These are phyloP conservation scores for Colletotrichum higginsianum DNA, from an alignment of 2,329 filamentous ascomycete species.

Conservation along the genomic window DNA sequence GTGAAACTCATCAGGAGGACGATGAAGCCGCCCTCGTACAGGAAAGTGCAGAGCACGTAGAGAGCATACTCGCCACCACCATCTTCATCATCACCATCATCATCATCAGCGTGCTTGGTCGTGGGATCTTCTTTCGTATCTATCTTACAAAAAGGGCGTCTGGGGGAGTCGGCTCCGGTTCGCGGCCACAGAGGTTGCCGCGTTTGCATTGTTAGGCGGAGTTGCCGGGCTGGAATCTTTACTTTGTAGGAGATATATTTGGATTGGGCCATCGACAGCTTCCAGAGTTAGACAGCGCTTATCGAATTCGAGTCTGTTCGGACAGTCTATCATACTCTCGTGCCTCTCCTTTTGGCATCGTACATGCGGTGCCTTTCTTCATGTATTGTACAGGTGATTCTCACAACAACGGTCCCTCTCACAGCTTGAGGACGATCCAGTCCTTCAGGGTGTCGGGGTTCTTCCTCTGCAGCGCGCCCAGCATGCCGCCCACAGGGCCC, in stretches of 20 bases:
- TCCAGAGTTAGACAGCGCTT: slow-evolving; percentile 43
- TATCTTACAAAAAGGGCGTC: slow-evolving; percentile 24
- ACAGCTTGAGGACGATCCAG: slow-evolving; percentile 67
- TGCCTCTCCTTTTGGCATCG: background rate
- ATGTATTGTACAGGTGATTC: background rate
- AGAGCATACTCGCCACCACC: background rate
- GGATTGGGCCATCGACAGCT: slow-evolving; percentile 15
- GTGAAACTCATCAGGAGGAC: slow-evolving; percentile 88
- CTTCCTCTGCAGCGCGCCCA: slow-evolving; percentile 71
- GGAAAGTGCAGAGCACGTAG: slow-evolving; percentile 86
- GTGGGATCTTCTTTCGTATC: slow-evolving; percentile 21
- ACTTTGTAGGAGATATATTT: slow-evolving; percentile 38
- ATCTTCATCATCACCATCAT: no score
- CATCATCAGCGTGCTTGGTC: slow-evolving; percentile 7
- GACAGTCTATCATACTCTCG: background rate
- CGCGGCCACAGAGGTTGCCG: slow-evolving; percentile 24
- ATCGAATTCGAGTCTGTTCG: slow-evolving; percentile 30
- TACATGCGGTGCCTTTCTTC: background rate
- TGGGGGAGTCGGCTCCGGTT: slow-evolving; percentile 5
- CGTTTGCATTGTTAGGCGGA: slow-evolving; percentile 38
- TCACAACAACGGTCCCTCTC: background rate
- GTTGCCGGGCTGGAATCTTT: slow-evolving; percentile 21
- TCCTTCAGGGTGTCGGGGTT: slow-evolving; percentile 53
- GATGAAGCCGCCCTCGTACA: slow-evolving; percentile 92
- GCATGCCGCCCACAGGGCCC: slow-evolving; percentile 79